Base-by-base conservation (phyloP, 2,329 filamentous ascomycete species). In the Fusarium miscanthi region DNA sequence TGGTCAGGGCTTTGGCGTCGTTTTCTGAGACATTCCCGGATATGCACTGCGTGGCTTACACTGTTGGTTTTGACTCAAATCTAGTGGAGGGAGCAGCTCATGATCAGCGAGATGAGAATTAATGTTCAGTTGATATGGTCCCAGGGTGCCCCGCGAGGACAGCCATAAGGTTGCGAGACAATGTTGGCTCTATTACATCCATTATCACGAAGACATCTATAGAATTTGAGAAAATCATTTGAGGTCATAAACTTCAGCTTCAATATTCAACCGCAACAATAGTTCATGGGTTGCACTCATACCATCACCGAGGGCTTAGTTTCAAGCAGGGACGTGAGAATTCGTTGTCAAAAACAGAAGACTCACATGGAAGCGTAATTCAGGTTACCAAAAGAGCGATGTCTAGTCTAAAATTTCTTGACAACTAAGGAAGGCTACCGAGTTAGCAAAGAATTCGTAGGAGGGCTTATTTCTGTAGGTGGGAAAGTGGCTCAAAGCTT, bases 191-290 rank as follows among this genome's bases (percentile, higher is more conserved):
- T 51, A 35, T 7, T 21, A 25, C n/a, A 23, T 49, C 21, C n/a
- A 51, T 25, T 11, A 35, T 51, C 31, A 25, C n/a, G 17, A 40
- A 17, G 38, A 35, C 30, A 1, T 5, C n/a, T 17, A 35, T 23
- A 25, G 19, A 30, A 30, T 17, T 21, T 16, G 49, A 27, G 6
- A 37, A 27, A 21, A 12, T 8, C 23, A 27, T 38, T 7, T 2
- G 2, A 37, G 7, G 2, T n/a, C 14, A 14, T 25, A 6, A 11
- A 14, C 6, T 6, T 51, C 9, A 4, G 17, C n/a, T 27, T 6
- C 19, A n/a, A 9, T 16, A n/a, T 12, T 17, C 13, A 53, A 4
- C 3, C 8, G 14, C 7, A 35, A 8, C 37, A 19, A 12, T 13
- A n/a, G 19, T n/a, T 19, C 16, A 19, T 14, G 11, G n/a, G 11